These are phyloP conservation scores for Musa itinerans DNA, from an alignment of 176 grass and related monocot species.

Conservation along the genomic window DNA sequence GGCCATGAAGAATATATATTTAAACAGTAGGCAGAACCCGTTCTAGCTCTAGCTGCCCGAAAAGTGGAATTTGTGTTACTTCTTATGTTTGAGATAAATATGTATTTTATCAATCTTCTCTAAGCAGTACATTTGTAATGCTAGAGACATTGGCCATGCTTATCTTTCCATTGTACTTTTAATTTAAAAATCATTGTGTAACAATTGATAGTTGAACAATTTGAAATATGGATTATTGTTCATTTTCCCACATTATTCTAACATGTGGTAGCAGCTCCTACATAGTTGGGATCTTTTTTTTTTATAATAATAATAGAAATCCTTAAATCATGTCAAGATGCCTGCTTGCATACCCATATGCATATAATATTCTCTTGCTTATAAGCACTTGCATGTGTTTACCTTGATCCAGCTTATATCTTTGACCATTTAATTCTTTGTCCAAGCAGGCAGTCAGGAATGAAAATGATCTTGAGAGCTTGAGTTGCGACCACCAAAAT, in stretches of 20 bases:
- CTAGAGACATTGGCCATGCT: background rate
- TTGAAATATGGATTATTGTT: background rate
- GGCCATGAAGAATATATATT: no score
- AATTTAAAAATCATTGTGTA: no score
- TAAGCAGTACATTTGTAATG: no score
- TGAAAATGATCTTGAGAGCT: conserved; percentile 46
- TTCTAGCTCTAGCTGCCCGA: no score
- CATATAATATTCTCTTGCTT: background rate
- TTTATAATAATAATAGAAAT: background rate
- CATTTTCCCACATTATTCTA: background rate
- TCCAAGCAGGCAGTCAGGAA: conserved; percentile 68
- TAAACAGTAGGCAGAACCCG: no score
- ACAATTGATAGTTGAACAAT: background rate
- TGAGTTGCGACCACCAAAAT: conserved; percentile 44
- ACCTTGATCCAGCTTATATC: background rate
- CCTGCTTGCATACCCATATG: background rate
- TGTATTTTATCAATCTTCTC: no score
- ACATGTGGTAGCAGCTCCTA: background rate
- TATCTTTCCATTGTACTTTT: no score
- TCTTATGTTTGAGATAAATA: no score
- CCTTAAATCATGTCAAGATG: background rate
- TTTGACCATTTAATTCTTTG: background rate
- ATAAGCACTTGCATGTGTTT: background rate
- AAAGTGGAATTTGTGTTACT: no score
- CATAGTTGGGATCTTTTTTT: background rate